Evolutionary conservation across 1,284 basidiomycete species (phyloP).

Genomic region (Takashimella tepidaria): DNA sequence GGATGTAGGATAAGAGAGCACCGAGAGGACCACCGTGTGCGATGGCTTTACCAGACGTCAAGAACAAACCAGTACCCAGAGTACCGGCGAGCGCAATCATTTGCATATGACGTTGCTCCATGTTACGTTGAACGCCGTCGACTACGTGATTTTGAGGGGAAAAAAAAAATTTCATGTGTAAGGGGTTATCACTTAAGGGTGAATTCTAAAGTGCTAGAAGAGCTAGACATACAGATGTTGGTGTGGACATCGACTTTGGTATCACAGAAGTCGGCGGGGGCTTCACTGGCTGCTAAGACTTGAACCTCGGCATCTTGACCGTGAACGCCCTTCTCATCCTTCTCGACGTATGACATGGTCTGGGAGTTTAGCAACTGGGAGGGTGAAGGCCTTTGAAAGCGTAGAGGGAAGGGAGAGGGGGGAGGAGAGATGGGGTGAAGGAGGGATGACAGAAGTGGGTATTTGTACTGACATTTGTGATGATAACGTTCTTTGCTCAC

Average conservation of each 20-base stretch:
- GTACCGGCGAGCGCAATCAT: slow-evolving; percentile 35
- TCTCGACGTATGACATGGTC: not conserved
- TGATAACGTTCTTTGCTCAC: too few species aligned
- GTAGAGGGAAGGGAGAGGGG: too few species aligned
- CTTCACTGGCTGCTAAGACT: not conserved
- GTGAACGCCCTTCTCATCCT: not conserved
- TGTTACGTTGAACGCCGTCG: slow-evolving; percentile 24
- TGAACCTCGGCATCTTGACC: not conserved
- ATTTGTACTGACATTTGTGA: too few species aligned
- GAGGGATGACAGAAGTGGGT: too few species aligned
- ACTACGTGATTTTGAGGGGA: slow-evolving; percentile 3
- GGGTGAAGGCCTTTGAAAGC: too few species aligned
- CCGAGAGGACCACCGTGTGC: slow-evolving; percentile 50
- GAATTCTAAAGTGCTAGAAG: too few species aligned
- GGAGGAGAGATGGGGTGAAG: too few species aligned
- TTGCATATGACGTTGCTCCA: slow-evolving; percentile 38
- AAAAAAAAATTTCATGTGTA: not conserved
- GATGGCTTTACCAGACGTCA: slow-evolving; percentile 63
- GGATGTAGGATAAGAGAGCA: slow-evolving; percentile 28
- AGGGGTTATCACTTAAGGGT: not conserved
- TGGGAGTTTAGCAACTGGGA: too few species aligned
- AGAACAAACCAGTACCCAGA: slow-evolving; percentile 64
- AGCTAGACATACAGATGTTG: slow-evolving; percentile 12
- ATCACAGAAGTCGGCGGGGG: slow-evolving; percentile 1
- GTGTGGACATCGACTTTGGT: slow-evolving; percentile 20